Base-by-base conservation (phyloP, 1,284 basidiomycete genomes). In the Ceratobasidium sp. region DNA sequence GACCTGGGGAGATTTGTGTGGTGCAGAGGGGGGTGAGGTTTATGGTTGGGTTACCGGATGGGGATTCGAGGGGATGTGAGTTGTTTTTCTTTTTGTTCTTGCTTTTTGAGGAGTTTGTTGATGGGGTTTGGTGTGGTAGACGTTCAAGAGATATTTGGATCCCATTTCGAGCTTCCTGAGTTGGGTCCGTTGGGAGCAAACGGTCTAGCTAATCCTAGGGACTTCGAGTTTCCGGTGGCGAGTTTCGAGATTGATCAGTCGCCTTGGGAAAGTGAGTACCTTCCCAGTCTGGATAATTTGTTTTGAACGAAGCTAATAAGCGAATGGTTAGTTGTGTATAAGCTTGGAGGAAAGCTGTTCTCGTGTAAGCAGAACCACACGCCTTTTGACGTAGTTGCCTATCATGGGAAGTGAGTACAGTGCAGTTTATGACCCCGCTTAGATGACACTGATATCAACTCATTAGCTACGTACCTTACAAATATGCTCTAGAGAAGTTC, bases 331-430 rank as follows among this genome's bases (percentile, higher is more conserved):
- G 84, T 86, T 76, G 79, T 85, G 46, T 87, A 85, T 81, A 87
- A 87, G 85, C 86, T 90, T 28, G 82, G 84, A 73, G 89, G 89
- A 6, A 81, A 87, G 78, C 80, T 89, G 16, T 88, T 87, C 78
- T 79, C 80, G 7, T 88, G 87, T 77, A 81, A 82, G 59, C 89
- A 91, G 76, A 84, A 88, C 55, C 88, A 91, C 78, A 89, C 89
- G 0, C 89, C 89, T 0, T 91, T 91, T 79, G 90, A 92, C 77
- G 89, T 91, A 35, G 90, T 91, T 54, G 89, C 89, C 0, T 91
- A 87, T 86, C 85, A 87, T 69, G 88, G 88, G 80, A 89, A 87
- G 87, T 88, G 78, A 73, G 86, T 80, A 2, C 8, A 13, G 18
- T 49, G n/a, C 8, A 43, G 21, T 47, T 28, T 63, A 8, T 38